A percentile compares a stretch with the other conserved stretches of the same genome.
Conservation (phyloP, 441 rosid species). For the Mallotus repandus region DNA sequence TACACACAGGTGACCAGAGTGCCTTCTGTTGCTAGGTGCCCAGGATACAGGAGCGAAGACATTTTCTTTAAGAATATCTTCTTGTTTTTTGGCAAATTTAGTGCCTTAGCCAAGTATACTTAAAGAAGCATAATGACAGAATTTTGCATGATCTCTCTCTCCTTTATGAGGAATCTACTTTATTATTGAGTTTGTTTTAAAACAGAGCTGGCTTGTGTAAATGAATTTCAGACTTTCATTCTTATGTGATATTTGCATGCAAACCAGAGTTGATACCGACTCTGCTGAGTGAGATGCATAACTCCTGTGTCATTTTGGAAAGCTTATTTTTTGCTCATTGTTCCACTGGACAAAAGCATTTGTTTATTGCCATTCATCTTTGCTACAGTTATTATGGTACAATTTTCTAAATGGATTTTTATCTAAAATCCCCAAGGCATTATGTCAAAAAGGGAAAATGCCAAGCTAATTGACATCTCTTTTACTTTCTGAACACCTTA, state of each 20-base stretch:
- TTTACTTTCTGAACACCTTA: neutral
- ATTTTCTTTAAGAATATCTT: neutral
- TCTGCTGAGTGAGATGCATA: neutral
- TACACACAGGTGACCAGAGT: neutral
- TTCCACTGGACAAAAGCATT: no score
- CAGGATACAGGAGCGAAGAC: neutral
- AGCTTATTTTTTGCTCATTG: neutral
- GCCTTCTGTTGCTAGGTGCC: neutral
- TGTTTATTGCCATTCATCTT: neutral
- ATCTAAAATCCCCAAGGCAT: neutral
- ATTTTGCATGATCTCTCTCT: neutral
- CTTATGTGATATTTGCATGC: neutral
- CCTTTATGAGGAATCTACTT: neutral
- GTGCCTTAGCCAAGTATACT: neutral
- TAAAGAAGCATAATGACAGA: neutral
- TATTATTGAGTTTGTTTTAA: neutral
- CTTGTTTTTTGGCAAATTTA: neutral
- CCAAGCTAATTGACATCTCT: neutral
- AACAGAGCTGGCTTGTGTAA: neutral
- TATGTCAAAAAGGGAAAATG: neutral
- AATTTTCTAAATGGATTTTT: conserved; percentile 3
- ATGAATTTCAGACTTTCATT: neutral
- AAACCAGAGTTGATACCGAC: neutral
- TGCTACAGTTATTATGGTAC: neutral
- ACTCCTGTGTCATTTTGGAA: neutral